Conservation (phyloP, 805 yeast genomes). For the Lipomyces orientalis region DNA sequence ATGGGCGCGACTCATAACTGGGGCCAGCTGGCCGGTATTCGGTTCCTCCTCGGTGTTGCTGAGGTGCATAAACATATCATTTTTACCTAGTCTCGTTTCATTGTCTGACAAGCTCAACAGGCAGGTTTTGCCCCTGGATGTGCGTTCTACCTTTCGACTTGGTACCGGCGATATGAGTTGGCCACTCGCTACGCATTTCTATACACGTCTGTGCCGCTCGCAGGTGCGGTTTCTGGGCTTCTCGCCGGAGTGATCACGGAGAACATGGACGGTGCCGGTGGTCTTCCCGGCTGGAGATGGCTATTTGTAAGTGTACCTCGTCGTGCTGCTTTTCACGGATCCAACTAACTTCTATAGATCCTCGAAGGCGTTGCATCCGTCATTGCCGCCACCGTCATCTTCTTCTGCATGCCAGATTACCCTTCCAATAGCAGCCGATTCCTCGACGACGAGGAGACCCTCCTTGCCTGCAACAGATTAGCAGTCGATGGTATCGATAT, state of each 20-base stretch:
- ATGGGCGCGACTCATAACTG: conserved; percentile 4
- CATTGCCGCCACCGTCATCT: conserved; percentile 46
- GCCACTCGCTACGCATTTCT: conserved; percentile 50
- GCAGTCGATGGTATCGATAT: conserved; percentile 43
- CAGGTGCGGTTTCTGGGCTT: conserved; percentile 61
- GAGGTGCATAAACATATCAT: conserved; percentile 57
- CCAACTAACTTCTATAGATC: conserved; percentile 36
- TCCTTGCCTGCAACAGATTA: conserved; percentile 29
- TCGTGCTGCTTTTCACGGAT: no score
- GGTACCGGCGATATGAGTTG: not conserved
- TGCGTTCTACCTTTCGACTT: not conserved
- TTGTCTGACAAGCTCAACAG: conserved; percentile 61
- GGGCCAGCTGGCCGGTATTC: conserved; percentile 48
- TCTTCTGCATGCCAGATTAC: conserved; percentile 55
- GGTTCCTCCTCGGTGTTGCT: conserved; percentile 54
- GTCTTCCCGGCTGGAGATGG: conserved; percentile 60
- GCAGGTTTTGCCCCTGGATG: not conserved
- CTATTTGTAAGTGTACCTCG: conserved; percentile 45
- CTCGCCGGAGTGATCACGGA: conserved; percentile 60
- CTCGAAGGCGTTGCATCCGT: conserved; percentile 62
- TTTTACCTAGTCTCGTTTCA: conserved; percentile 54
- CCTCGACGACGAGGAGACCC: conserved; percentile 26
- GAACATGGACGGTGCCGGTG: conserved; percentile 50
- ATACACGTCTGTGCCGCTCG: conserved; percentile 55
- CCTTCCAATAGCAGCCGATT: conserved; percentile 44